Percentiles rank a stretch among this genome's conserved stretches.
Conservation (phyloP, 805 yeast species). For the Zygoascus ofunaensis region DNA sequence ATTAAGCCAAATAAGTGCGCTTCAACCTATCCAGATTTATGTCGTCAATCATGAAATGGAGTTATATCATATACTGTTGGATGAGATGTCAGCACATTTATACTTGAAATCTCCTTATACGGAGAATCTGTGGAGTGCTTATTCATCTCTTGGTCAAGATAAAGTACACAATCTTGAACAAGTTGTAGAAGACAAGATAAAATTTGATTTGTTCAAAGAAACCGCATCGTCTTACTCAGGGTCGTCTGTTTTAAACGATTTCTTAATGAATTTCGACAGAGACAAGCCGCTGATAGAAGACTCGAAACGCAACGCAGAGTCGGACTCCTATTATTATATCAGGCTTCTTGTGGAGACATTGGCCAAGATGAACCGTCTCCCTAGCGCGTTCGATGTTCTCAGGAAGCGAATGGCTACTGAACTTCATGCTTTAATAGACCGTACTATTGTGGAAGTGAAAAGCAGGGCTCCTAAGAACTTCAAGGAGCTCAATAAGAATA, state of each 20-base stretch:
- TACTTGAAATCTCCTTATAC: slow-evolving; percentile 43
- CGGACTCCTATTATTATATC: slow-evolving; percentile 46
- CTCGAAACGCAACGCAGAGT: slow-evolving; percentile 30
- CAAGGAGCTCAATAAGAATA: slow-evolving; percentile 18
- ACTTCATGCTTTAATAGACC: slow-evolving; percentile 50
- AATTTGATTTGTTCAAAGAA: slow-evolving; percentile 19
- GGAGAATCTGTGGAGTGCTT: slow-evolving; percentile 23
- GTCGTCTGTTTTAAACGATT: slow-evolving; percentile 18
- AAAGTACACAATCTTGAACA: slow-evolving; percentile 16
- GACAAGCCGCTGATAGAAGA: slow-evolving; percentile 16
- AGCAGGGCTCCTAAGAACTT: slow-evolving; percentile 39
- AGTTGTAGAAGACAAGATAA: slow-evolving; percentile 20
- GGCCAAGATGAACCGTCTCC: slow-evolving; percentile 51
- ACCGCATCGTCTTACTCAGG: slow-evolving; percentile 15
- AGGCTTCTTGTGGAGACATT: slow-evolving; percentile 47
- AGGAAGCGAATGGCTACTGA: slow-evolving; percentile 51
- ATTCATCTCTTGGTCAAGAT: slow-evolving; percentile 15
- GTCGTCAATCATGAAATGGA: slow-evolving; percentile 32
- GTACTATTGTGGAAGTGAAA: slow-evolving; percentile 57
- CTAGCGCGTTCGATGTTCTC: slow-evolving; percentile 47
- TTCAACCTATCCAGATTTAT: slow-evolving; percentile 26
- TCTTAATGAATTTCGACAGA: slow-evolving; percentile 12
- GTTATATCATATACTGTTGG: slow-evolving; percentile 63
- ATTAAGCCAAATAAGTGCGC: slow-evolving; percentile 24
- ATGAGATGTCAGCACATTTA: slow-evolving; percentile 63